Percentiles rank a stretch among this genome's conserved stretches.
These are phyloP conservation scores for Tylopilus plumbeoviolaceoides DNA, from an alignment of 768 basidiomycete species.

Conservation along the genomic window DNA sequence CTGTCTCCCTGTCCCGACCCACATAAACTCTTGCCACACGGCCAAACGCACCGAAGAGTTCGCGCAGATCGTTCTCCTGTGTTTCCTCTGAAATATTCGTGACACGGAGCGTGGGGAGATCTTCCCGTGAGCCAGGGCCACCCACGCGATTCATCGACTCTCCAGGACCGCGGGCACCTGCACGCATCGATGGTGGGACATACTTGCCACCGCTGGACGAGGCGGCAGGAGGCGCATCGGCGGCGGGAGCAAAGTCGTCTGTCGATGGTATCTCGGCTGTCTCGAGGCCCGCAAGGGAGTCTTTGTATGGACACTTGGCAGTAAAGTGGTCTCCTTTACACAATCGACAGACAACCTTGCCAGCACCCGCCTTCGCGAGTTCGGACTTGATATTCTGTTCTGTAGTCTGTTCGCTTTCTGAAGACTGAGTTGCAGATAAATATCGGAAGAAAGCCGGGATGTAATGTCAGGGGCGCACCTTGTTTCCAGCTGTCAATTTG, in stretches of 20 bases:
- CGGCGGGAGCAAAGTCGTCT: slow-evolving; percentile 35
- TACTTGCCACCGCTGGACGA: slow-evolving; percentile 75
- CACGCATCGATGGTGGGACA: slow-evolving; percentile 91
- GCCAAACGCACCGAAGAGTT: slow-evolving; percentile 84
- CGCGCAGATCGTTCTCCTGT: slow-evolving; percentile 89
- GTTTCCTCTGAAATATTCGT: slow-evolving; percentile 97
- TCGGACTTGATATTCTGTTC: slow-evolving; percentile 65
- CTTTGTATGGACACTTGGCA: slow-evolving; percentile 97
- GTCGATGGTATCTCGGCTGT: slow-evolving; percentile 42
- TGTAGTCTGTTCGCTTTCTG: slow-evolving; percentile 62
- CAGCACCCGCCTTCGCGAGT: slow-evolving; percentile 70
- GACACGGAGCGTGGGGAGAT: slow-evolving; percentile 93
- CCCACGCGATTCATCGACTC: slow-evolving; percentile 60
- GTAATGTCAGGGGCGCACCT: slow-evolving; percentile 35
- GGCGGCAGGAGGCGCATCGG: slow-evolving; percentile 27
- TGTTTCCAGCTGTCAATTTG: slow-evolving; percentile 61
- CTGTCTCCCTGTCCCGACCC: slow-evolving; percentile 91
- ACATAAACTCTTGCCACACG: slow-evolving; percentile 88
- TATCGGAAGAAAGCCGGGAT: neutral
- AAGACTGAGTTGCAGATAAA: slow-evolving; percentile 34
- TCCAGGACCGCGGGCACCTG: slow-evolving; percentile 60
- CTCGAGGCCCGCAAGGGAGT: slow-evolving; percentile 77
- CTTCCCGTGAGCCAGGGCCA: slow-evolving; percentile 64
- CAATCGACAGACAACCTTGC: slow-evolving; percentile 87
- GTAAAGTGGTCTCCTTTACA: slow-evolving; percentile 99